Percentiles rank a stretch among this genome's conserved stretches.
These are phyloP conservation scores for Flagelloscypha sp. DNA, from an alignment of 768 basidiomycete species.

Conservation along the genomic window DNA sequence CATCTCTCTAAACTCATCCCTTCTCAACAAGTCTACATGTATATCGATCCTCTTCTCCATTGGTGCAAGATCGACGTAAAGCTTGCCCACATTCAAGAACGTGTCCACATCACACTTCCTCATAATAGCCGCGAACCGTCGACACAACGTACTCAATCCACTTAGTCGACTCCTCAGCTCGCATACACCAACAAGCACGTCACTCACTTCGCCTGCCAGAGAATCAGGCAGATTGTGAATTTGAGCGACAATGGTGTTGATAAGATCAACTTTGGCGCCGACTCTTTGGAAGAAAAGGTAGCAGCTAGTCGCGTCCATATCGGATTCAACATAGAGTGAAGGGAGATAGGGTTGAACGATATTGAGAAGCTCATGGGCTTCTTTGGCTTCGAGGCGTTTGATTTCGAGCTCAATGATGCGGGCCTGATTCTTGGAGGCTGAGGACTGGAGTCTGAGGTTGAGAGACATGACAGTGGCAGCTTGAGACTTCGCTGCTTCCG, in stretches of 20 bases:
- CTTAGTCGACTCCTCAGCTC: slow-evolving; percentile 89
- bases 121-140: slow-evolving; percentile 82
- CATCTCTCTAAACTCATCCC: slow-evolving; percentile 88
- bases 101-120: slow-evolving; percentile 73
- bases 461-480: slow-evolving; percentile 91
- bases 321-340: slow-evolving; percentile 81
- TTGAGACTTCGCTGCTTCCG: slow-evolving; percentile 76
- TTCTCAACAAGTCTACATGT: slow-evolving; percentile 76
- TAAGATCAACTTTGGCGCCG: slow-evolving; percentile 78
- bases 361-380: slow-evolving; percentile 67
- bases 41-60: slow-evolving; percentile 90
- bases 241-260: slow-evolving; percentile 76
- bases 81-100: slow-evolving; percentile 78
- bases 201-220: slow-evolving; percentile 74
- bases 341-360: slow-evolving; percentile 95
- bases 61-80: slow-evolving; percentile 76
- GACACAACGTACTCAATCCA: slow-evolving; percentile 74
- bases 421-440: slow-evolving; percentile 85
- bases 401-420: slow-evolving; percentile 86
- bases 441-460: slow-evolving; percentile 89
- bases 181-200: slow-evolving; percentile 87
- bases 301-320: slow-evolving; percentile 81
- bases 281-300: slow-evolving; percentile 92
- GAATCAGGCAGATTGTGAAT: slow-evolving; percentile 80
- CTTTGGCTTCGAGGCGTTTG: slow-evolving; percentile 74